A percentile compares a stretch with the other conserved stretches of the same genome.
These are phyloP conservation scores for Pseudonitzschia pungens DNA, from an alignment of 108 stramenopile species.

Conservation along the genomic window DNA sequence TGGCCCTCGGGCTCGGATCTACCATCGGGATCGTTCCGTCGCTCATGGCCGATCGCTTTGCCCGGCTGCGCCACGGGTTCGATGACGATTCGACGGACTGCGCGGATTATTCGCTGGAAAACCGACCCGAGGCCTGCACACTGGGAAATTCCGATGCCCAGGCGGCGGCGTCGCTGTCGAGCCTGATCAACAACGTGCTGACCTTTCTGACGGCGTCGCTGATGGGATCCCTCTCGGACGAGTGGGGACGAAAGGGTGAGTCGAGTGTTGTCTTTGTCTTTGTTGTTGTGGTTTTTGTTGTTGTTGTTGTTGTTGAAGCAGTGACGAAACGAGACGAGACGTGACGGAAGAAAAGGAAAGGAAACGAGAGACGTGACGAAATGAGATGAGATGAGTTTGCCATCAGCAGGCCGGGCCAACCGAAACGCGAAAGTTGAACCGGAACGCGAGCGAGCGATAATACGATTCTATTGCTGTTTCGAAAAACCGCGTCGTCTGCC, in stretches of 20 bases:
- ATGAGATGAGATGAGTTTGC: too few relatives aligned
- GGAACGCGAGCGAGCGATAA: too few relatives aligned
- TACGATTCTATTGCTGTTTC: too few relatives aligned
- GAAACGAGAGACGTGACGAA: too few relatives aligned
- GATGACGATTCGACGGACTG: background rate
- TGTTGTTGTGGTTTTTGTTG: background rate
- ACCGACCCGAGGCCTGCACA: conserved; percentile 57
- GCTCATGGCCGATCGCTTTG: conserved; percentile 81
- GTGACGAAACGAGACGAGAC: too few relatives aligned
- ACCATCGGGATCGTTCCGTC: conserved; percentile 80
- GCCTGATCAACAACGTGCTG: conserved; percentile 56
- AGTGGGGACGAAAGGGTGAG: conserved; percentile 64
- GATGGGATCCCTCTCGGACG: conserved; percentile 80
- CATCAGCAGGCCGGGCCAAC: too few relatives aligned
- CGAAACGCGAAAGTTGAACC: too few relatives aligned
- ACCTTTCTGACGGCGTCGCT: conserved; percentile 76
- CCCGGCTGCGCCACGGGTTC: conserved; percentile 71
- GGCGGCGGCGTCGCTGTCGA: conserved; percentile 54
- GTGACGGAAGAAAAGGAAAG: too few relatives aligned
- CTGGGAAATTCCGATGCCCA: conserved; percentile 75
- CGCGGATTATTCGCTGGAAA: background rate
- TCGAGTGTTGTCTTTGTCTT: background rate
- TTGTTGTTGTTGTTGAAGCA: too few relatives aligned
- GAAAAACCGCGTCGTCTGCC: too few relatives aligned
- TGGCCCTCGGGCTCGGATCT: conserved; percentile 73